Base-by-base conservation (phyloP, 352 stramenopile species). In the Globisporangium acanthophoron region DNA sequence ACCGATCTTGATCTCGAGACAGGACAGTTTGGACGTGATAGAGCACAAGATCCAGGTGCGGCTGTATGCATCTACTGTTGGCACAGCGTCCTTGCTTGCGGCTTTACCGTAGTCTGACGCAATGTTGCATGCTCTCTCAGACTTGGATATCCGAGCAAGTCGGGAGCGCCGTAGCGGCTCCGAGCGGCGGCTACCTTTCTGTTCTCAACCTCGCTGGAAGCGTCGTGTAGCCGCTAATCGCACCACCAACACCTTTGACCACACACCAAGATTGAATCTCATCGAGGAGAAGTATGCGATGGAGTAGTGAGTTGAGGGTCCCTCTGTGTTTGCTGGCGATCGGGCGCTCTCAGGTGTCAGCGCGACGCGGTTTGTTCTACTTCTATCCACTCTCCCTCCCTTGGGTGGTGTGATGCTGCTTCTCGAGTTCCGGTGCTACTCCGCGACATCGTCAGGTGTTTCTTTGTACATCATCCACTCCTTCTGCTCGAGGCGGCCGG, bases 401-500 rank as follows among this genome's bases (percentile, higher is more conserved):
- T 43, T 12, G 37, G 37, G 37, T 40, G 35, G 35, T 40, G 13
- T 47, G 18, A 0, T 54, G 27, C 43, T 27, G 20, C 8, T 39
- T 13, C 44, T 61, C 51, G 24, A 27, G 24, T 27, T 27, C 24
- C 24, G 24, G 54, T 74, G 37, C 37, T 43, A 43, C 12, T 43
- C 37, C 37, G 37, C 12, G 8, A 18, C 37, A 16, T 11, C 69
- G 3, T 74, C 60, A 4, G 65, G 50, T 24, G 52, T 74, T 37
- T 82, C 73, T 62, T 83, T 88, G 52, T 79, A 85, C 75, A 86
- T 88, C 78, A 88, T 86, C 70, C 76, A 81, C 56, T 88, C 78
- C 51, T 85, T 86, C 39, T 84, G 67, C 52, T 86, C 75, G 33
- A 88, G 66, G 4, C 78, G 65, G 2, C 78, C 78, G 6, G 78